A percentile compares a stretch with the other conserved stretches of the same genome.
phyloP scores from a whole-genome alignment of 139 green algal genomes.

The Desmodesmus armatus region DNA sequence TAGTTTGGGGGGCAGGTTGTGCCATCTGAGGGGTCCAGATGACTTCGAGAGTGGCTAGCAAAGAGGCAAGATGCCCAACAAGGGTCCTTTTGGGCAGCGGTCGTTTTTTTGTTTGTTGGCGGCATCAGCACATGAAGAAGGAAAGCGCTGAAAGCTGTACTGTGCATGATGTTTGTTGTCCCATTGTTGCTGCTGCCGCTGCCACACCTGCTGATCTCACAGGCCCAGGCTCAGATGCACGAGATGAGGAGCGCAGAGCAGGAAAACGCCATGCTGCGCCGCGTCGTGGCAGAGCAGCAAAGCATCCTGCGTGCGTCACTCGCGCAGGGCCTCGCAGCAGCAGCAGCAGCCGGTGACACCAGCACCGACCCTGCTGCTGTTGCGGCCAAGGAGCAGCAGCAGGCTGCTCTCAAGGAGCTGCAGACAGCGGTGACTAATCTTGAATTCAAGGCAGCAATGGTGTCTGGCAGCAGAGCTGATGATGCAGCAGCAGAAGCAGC shows the following conservation, averaged over 20 bases:
- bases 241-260: not conserved
- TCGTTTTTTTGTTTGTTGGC: too few species aligned
- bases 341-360: conserved; percentile 6
- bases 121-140: too few species aligned
- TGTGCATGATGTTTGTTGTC: too few species aligned
- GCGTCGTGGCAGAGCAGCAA: conserved; percentile 32
- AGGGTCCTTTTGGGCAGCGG: too few species aligned
- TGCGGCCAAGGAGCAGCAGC: not conserved
- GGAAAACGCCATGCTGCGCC: conserved; percentile 26
- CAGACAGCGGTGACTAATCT: conserved; percentile 14
- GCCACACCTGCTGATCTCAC: conserved; percentile 6
- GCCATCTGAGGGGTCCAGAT: too few species aligned
- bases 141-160: too few species aligned
- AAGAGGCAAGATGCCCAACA: too few species aligned
- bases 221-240: conserved; percentile 15
- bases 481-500: not conserved
- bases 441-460: conserved; percentile 18
- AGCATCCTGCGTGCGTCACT: conserved; percentile 18
- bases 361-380: not conserved
- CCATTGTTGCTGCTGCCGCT: too few species aligned
- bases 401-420: conserved; percentile 29
- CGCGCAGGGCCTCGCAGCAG: not conserved
- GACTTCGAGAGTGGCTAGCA: too few species aligned
- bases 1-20: too few species aligned
- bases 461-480: not conserved